A percentile compares a stretch with the other conserved stretches of the same genome.
Conservation (phyloP, 768 basidiomycete genomes). For the Auricularia sp. region DNA sequence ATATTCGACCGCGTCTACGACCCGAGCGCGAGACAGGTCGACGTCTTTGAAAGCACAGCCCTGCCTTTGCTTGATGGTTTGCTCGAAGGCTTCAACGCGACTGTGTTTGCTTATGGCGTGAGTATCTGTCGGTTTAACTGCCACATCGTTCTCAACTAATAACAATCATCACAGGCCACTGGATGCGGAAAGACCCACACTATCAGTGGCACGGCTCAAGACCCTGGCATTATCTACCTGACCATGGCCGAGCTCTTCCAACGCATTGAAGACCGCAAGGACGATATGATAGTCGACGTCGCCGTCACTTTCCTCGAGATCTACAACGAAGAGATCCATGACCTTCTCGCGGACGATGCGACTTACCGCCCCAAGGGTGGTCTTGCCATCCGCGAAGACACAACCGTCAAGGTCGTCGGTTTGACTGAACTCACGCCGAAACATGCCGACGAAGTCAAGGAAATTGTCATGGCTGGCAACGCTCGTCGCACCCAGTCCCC, state of each 20-base stretch:
- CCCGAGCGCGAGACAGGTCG: constrained; percentile 68
- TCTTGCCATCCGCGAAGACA: constrained; percentile 89
- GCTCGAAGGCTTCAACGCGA: constrained; percentile 91
- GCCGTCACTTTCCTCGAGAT: constrained; percentile 95
- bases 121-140: constrained; percentile 20
- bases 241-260: constrained; percentile 97
- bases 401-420: constrained; percentile 80
- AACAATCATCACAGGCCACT: constrained; percentile 59
- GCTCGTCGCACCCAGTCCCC: constrained; percentile 81
- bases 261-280: constrained; percentile 76
- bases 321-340: constrained; percentile 97
- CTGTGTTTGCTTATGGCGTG: constrained; percentile 97
- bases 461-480: constrained; percentile 86
- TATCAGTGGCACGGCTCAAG: constrained; percentile 80
- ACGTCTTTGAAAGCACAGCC: constrained; percentile 80
- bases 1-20: constrained; percentile 94
- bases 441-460: constrained; percentile 86
- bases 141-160: constrained; percentile 6
- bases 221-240: constrained; percentile 91
- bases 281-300: constrained; percentile 79
- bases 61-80: constrained; percentile 77
- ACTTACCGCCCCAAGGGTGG: constrained; percentile 62
- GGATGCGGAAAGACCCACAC: constrained; percentile 99
- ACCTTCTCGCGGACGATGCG: constrained; percentile 76
- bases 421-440: constrained; percentile 73